Percentiles rank a stretch among this genome's conserved stretches.
phyloP scores from a whole-genome alignment of 768 basidiomycete genomes.

The Russula vinacea region DNA sequence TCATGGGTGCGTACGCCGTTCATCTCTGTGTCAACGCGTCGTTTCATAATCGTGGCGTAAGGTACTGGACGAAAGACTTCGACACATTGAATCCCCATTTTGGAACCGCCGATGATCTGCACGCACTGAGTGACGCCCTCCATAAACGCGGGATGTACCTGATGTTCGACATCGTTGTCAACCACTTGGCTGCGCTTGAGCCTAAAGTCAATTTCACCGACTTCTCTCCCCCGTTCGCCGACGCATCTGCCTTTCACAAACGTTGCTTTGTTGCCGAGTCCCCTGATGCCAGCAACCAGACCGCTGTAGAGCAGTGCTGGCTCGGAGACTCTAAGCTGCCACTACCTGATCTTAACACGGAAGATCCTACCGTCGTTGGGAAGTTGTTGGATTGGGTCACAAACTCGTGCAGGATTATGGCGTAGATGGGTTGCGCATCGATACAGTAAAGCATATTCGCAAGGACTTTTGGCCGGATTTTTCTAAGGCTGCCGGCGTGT shows the following conservation, averaged over 20 bases:
- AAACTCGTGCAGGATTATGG: conserved; percentile 46
- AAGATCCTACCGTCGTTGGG: conserved; percentile 44
- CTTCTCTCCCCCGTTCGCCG: conserved; percentile 37
- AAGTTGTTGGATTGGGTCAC: conserved; percentile 49
- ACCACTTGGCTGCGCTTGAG: conserved; percentile 50
- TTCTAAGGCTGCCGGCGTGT: conserved; percentile 47
- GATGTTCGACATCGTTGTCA: conserved; percentile 63
- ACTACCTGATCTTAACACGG: conserved; percentile 58
- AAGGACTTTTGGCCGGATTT: conserved; percentile 56
- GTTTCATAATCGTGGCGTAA: conserved; percentile 16
- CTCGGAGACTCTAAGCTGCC: conserved; percentile 53
- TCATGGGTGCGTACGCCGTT: conserved; percentile 43
- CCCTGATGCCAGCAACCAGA: conserved; percentile 39
- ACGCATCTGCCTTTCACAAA: conserved; percentile 41
- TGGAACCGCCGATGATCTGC: conserved; percentile 51
- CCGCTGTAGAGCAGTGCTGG: conserved; percentile 56
- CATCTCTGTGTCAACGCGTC: background rate
- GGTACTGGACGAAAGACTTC: conserved; percentile 53
- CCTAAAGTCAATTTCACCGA: conserved; percentile 30
- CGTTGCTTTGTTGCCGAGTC: conserved; percentile 45
- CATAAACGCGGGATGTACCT: conserved; percentile 55
- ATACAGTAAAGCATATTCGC: conserved; percentile 56
- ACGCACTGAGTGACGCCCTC: conserved; percentile 45
- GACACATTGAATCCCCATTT: conserved; percentile 51
- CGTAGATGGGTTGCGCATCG: conserved; percentile 56